Evolutionary conservation across 31 red algal genomes (phyloP), one percentile per base, ranked within the genome.

Genomic region (Odonthalia washingtoniensis): DNA sequence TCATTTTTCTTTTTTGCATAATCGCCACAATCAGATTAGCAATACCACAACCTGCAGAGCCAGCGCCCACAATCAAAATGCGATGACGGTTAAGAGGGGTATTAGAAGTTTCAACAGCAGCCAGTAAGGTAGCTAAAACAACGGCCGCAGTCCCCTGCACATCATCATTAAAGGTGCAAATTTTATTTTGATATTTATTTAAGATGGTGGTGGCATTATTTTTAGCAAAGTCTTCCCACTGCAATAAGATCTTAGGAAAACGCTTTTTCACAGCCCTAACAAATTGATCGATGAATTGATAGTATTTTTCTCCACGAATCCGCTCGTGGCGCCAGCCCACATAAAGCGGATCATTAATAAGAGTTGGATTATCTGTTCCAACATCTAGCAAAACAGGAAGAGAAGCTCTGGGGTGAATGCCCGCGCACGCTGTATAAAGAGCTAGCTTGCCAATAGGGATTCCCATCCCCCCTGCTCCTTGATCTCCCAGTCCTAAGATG

Each of bases 171-270:
- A 99, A 99, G 61, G 81, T 90, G 31, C 84, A 88, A 52, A 92
- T 45, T n/a, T 72, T 26, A 34, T 94, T 42, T 26, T 87, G 91
- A 75, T 95, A 97, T 24, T 61, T 73, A 34, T 93, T 42, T 44
- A 99, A 89, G 46, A 99, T 78, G 4, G 86, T 84, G 34, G 85
- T 62, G 30, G 97, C 97, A 63, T 96, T 96, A 43, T 87, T 49
- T 31, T 95, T 92, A 40, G 78, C 91, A 90, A 99, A 99, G 80
- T 99, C 97, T 78, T 99, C 97, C 70, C 91, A 99, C 84, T 99
- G 97, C n/a, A 96, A 86, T 33, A 97, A 62, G 35, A 52, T 79
- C 37, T 78, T 82, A 30, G 75, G 61, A 75, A 78, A 98, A 37
- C 80, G 74, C 39, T 92, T 46, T 49, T 87, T 43, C 6, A 90